Conservation (phyloP, 345 rosid genomes). For the Arabidopsis arenosa region DNA sequence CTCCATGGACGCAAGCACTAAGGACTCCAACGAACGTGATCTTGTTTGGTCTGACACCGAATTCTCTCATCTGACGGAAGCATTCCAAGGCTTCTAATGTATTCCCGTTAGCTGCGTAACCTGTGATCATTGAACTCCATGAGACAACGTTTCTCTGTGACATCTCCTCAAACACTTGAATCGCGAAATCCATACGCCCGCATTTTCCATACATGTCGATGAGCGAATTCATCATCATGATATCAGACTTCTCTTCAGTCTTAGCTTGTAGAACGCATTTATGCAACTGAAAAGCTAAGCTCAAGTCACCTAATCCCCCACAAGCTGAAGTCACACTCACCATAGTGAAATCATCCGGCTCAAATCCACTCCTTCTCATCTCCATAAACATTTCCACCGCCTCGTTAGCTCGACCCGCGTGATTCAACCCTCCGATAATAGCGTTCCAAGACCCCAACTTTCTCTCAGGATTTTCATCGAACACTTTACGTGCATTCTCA, state of each 20-base stretch:
- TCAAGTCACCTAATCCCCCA: conserved; percentile 71
- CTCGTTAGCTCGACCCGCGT: conserved; percentile 60
- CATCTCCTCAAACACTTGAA: conserved; percentile 59
- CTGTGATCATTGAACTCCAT: conserved; percentile 85
- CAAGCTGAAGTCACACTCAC: conserved; percentile 79
- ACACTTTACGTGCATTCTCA: conserved; percentile 57
- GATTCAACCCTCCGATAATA: conserved; percentile 65
- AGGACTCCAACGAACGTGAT: conserved; percentile 81
- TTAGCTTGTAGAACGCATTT: conserved; percentile 67
- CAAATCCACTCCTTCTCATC: conserved; percentile 63
- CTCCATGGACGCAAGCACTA: conserved; percentile 88
- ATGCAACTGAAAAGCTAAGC: conserved; percentile 74
- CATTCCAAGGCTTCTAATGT: conserved; percentile 61
- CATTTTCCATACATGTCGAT: conserved; percentile 85
- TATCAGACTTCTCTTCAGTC: conserved; percentile 49
- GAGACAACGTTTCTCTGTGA: conserved; percentile 66
- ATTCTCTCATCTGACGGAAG: conserved; percentile 62
- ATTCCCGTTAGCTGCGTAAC: conserved; percentile 70
- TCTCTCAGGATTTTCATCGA: conserved; percentile 72
- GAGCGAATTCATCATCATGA: conserved; percentile 76
- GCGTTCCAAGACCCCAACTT: conserved; percentile 94
- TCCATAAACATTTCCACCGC: conserved; percentile 63
- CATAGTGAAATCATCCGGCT: conserved; percentile 81
- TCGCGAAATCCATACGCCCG: conserved; percentile 80
- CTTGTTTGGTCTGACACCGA: conserved; percentile 63